phyloP scores from a whole-genome alignment of 768 basidiomycete genomes.

The Suillus luteus region DNA sequence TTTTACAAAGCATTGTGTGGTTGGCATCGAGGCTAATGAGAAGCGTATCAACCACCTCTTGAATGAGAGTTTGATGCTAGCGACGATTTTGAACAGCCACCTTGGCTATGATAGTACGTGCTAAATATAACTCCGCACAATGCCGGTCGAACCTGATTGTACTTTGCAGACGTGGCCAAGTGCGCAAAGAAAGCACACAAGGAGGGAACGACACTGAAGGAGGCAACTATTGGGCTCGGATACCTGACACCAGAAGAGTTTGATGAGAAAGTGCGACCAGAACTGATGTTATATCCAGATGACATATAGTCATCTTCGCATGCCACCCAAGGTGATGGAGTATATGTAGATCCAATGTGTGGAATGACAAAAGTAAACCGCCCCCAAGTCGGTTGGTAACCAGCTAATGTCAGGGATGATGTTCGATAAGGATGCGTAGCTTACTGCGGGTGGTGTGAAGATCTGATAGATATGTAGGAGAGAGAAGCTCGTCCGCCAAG shows the following conservation, averaged over 20 bases:
- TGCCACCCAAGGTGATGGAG: no score
- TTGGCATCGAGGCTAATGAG: conserved; percentile 96
- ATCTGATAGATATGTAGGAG: background rate
- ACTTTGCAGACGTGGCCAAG: conserved; percentile 83
- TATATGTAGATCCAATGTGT: no score
- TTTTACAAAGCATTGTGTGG: conserved; percentile 96
- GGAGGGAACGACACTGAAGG: conserved; percentile 95
- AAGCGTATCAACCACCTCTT: conserved; percentile 85
- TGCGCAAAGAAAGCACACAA: conserved; percentile 99
- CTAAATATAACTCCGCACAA: conserved; percentile 9
- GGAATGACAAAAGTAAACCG: no score
- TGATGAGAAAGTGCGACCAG: conserved; percentile 89
- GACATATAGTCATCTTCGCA: conserved; percentile 34
- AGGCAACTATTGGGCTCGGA: conserved; percentile 87
- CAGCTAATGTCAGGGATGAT: background rate
- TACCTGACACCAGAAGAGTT: conserved; percentile 90
- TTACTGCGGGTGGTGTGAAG: conserved; percentile 1
- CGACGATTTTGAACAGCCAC: conserved; percentile 94
- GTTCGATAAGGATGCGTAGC: background rate
- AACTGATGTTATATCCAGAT: conserved; percentile 84
- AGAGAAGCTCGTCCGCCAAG: conserved; percentile 28
- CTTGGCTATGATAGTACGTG: conserved; percentile 95
- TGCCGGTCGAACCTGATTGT: conserved; percentile 9
- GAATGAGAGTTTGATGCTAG: conserved; percentile 97
- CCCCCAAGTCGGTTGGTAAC: background rate